Evolutionary conservation across 2,329 filamentous ascomycete species (phyloP), one percentile per base, ranked within the genome.

Genomic region (Pseudopithomyces maydicus): DNA sequence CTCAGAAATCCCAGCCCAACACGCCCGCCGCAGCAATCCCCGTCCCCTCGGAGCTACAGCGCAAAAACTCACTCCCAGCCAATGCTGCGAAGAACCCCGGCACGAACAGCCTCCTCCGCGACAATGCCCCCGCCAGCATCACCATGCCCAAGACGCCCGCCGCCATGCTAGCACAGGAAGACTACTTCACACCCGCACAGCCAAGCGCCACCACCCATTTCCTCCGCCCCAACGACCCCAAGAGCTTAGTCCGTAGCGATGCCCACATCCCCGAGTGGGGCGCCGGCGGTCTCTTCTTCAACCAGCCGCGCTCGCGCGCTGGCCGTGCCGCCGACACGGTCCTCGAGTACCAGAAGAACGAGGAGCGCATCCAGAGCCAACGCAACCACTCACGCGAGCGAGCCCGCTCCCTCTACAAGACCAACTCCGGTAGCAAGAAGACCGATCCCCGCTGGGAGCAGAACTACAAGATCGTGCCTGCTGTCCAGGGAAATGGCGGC

Each of bases 401-500:
- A 55, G 67, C 73, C 43, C 41, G 50, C 12, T 32, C 47, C 12
- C 17, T 44, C 10, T 55, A 58, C 38, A 48, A 52, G 38, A 42
- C 36, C 22, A 73, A 75, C 51, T 67, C 70, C 26, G 70, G 65
- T 49, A 76, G 74, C 50, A 76, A 74, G 54, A 42, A 41, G 26
- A 42, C 8, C n/a, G 74, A 74, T 52, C 76, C 77, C 35, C 74
- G 76, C 68, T 89, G 90, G 46, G 84, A 86, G n/a, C 89, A 90
- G 10, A 84, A 89, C 50, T 98, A 93, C 90, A 88, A 84, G 33
- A 86, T 98, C 35, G 90, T 92, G 58, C 88, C 89, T 54, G 91
- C 92, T 0, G 89, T 96, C 54, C 92, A 96, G 77, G 94, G 94
- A 56, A 98, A 98, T 70, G 93, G 92, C 20, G 95, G 94, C 19